Evolutionary conservation across 2,329 filamentous ascomycete species (phyloP), one percentile per base, ranked within the genome.

Genomic region (Fusarium ambrosium): DNA sequence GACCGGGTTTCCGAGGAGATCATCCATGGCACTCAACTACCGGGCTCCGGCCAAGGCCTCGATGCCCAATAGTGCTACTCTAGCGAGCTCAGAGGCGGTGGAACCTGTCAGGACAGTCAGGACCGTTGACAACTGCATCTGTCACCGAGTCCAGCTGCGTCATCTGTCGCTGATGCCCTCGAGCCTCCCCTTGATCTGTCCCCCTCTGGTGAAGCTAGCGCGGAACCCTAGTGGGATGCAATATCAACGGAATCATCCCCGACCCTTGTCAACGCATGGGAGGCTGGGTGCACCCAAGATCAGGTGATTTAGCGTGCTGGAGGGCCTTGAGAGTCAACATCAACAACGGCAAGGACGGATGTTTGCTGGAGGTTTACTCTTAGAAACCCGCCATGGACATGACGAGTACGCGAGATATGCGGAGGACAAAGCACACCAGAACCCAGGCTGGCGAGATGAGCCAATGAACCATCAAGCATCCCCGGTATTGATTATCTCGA

Each of bases 291-390:
- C 73, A 70, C 69, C 60, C 73, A 69, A 64, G 75, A 79, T 79
- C 76, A 78, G 76, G 78, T 79, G 76, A 79, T 77, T 78, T 79
- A 76, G 74, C 73, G 77, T 69, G 59, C 61, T 59, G 27, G 32
- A n/a, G 59, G 20, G 45, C 22, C 43, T 59, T 71, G 68, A 59
- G 56, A 18, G 61, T 34, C 36, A 22, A 70, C 45, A 37, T 68
- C 67, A 66, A 45, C 67, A 66, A 45, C 27, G 37, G 64, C 20
- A 34, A 59, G 66, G 62, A 37, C 18, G 29, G 60, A 45, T 55
- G n/a, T 51, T 51, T 32, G 24, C 27, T 58, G 45, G 22, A 60
- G 32, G 62, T 61, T 58, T 27, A 36, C 27, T 27, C 10, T 32
- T 6, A 9, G n/a, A 14, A 36, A 6, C n/a, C 27, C 13, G 16